These are phyloP conservation scores for Penicillium sp. DNA, from an alignment of 2,329 filamentous ascomycete genomes.

Conservation along the genomic window DNA sequence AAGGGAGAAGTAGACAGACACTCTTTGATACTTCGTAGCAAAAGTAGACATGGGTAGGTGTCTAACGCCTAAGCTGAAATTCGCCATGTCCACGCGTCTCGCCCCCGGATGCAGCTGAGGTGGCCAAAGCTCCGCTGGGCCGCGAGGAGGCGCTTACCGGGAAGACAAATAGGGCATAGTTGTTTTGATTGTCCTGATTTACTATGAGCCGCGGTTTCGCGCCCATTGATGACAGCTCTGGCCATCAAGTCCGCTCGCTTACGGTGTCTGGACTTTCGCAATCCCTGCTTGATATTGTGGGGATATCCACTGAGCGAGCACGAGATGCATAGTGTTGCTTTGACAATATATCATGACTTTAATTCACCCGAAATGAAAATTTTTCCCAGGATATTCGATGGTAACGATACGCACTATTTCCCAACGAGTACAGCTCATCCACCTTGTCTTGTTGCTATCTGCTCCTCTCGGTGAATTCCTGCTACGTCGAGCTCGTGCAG, in stretches of 20 bases:
- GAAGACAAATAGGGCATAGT: background rate
- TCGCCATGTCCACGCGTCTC: background rate
- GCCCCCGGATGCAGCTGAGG: background rate
- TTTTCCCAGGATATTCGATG: background rate
- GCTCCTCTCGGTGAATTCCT: background rate
- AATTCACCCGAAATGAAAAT: background rate
- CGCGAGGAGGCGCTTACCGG: background rate
- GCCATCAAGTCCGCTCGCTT: background rate
- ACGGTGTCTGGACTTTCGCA: background rate
- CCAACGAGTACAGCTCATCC: background rate
- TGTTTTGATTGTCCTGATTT: background rate
- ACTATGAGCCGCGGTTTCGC: background rate
- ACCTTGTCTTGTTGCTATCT: background rate
- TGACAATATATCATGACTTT: background rate
- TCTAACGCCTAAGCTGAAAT: background rate
- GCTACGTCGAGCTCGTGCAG: constrained; percentile 28
- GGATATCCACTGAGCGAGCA: background rate
- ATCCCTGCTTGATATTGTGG: background rate
- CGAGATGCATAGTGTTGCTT: background rate
- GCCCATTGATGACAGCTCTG: background rate
- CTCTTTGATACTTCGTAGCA: background rate
- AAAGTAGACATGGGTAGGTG: background rate
- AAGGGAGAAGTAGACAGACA: background rate
- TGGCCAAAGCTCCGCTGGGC: constrained; percentile 2
- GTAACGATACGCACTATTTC: background rate